Base-by-base conservation (phyloP, 345 rosid genomes). In the Atalantia buxifolia region DNA sequence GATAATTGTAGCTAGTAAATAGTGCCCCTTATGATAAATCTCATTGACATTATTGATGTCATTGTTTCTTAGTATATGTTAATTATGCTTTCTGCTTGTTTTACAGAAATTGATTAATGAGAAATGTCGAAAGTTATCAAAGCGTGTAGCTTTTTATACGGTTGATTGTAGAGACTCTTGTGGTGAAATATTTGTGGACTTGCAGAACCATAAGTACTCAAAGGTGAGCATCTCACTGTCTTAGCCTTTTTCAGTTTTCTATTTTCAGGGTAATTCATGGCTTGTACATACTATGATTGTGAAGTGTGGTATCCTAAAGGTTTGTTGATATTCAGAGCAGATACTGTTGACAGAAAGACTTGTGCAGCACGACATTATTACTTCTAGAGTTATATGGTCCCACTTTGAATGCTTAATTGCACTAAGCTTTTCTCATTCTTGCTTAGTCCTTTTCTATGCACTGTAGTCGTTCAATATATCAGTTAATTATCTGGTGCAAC, bases 141-240 rank as follows among this genome's bases (percentile, higher is more conserved):
- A 92, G 85, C 94, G 89, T 9, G 83, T 94, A 22, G 93, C 98
- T 63, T 96, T 92, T 84, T 96, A 93, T 78, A 83, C 92, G 0
- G 92, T 94, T 50, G 98, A 94, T 59, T 91, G 97, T 76, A 90
- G 97, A 83, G 92, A 89, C 82, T 92, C 93, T 7, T 90, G 89
- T 70, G 98, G 97, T 69, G 97, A 96, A 86, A 90, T 96, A 38
- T 96, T 96, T 81, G 97, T 91, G 35, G 98, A 96, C 80, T 84
- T 96, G 79, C 94, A 89, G 82, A 83, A 85, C 33, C 89, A 92
- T 79, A 90, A 87, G 74, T 90, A 88, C 62, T 59, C 90, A 27
- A 66, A 66, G 65, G 86, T 85, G 64, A 76, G 9, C 16, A 74
- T 50, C 71, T 66, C 66, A 48, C 53, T 22, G 5, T 16, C 5